Evolutionary conservation across 202 grass and related monocot species (phyloP), one percentile per base, ranked within the genome.

Genomic region (Cymbopogon flexuosus): DNA sequence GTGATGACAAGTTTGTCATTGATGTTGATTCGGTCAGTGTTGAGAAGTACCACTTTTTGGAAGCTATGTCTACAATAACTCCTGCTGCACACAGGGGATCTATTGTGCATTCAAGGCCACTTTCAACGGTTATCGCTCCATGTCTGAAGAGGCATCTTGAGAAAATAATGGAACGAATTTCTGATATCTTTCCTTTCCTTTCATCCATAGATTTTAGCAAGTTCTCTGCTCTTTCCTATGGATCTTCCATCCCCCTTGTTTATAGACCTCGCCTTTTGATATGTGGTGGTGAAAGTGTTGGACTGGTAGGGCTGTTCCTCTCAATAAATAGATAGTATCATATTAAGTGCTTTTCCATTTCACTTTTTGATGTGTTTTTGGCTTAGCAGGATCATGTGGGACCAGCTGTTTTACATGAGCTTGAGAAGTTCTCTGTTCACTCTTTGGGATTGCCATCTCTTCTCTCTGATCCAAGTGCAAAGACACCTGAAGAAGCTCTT

Each of bases 1-100:
- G 96, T 83, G 96, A 99, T 33, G 96, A 99, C 40, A 99, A 96
- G 84, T 99, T 99, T 87, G 88, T 99, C 43, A 99, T 99, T 86
- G 96, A 99, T 87, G 96, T 99, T 60, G 96, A 96, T 47, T 89
- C 90, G 1, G 84, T 99, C 57, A 91, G 24, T 21, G 87, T 99
- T 61, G 90, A 93, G 75, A 99, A 91, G 58, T 89, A 90, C 65
- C 96, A 99, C 85, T 99, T 99, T 68, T 82, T 99, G 88, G 96
- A 99, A 88, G 96, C 96, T 82, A 99, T 99, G 96, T 93, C 90
- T 46, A 90, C 90, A 77, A 99, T 99, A 77, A 99, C 96, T 69
- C 96, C 96, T 54, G 88, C 96, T 54, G 92, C 96, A 0, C 96
- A 99, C 79, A 93, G 96, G 85, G 96, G 96, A 73, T 90, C 96